Evolutionary conservation across 2,329 filamentous ascomycete genomes (phyloP).

Genomic region (Akanthomyces muscarius): DNA sequence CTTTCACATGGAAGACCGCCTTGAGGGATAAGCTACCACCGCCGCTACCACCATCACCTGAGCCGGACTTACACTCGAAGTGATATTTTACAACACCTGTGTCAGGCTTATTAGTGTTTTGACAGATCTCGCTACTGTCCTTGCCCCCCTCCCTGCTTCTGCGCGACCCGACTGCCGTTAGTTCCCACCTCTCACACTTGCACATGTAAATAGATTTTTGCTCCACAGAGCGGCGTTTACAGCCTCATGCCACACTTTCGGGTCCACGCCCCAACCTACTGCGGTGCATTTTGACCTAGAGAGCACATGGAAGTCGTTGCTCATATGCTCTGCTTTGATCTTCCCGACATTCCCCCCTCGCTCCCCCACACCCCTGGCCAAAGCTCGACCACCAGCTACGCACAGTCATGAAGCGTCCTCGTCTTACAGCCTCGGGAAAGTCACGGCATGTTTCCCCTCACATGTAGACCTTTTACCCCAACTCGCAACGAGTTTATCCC

Average conservation of each 20-base stretch:
- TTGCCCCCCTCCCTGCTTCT: background rate
- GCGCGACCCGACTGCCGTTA: slow-evolving; percentile 12
- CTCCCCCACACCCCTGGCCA: background rate
- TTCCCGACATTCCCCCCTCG: background rate
- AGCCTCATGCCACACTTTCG: slow-evolving; percentile 1
- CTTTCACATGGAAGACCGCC: slow-evolving; percentile 5
- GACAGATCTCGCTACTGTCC: slow-evolving; percentile 1
- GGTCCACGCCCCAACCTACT: background rate
- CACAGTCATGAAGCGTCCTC: background rate
- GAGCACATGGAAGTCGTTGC: background rate
- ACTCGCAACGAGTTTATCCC: slow-evolving; percentile 11
- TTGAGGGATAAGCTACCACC: background rate
- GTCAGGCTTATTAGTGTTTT: background rate
- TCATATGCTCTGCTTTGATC: background rate
- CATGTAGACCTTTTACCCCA: slow-evolving; percentile 6
- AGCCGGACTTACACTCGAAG: background rate
- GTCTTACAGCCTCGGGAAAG: slow-evolving; percentile 7
- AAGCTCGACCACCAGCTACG: background rate
- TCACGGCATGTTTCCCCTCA: background rate
- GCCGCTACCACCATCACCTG: background rate
- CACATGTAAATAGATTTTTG: slow-evolving; percentile 5
- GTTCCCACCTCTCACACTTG: background rate
- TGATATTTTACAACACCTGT: background rate
- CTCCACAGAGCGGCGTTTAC: background rate
- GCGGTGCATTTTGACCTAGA: background rate